Conservation (phyloP, 768 basidiomycete species). For the Suillus spraguei region DNA sequence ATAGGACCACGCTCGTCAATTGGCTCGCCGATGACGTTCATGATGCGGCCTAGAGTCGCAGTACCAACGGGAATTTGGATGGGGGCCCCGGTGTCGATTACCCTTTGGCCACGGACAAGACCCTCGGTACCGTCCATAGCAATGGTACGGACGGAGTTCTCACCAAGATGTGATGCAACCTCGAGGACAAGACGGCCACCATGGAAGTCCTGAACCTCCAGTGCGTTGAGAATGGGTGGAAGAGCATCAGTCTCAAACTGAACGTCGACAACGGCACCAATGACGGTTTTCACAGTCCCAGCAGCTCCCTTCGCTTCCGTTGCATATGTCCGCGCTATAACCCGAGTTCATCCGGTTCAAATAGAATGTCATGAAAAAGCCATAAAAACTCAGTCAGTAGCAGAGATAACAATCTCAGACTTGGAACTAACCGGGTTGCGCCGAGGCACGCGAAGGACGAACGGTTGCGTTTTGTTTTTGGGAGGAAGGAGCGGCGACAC, state of each 20-base stretch:
- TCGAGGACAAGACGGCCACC: slow-evolving; percentile 98
- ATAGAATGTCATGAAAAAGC: neutral
- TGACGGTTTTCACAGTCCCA: slow-evolving; percentile 96
- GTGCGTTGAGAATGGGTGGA: slow-evolving; percentile 97
- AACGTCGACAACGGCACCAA: slow-evolving; percentile 99
- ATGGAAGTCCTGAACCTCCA: slow-evolving; percentile 93
- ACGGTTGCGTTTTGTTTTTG: slow-evolving; percentile 48
- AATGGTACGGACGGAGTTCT: slow-evolving; percentile 99
- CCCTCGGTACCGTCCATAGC: slow-evolving; percentile 99
- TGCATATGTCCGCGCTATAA: slow-evolving; percentile 81
- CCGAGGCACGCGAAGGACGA: slow-evolving; percentile 51
- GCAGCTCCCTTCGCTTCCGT: slow-evolving; percentile 77
- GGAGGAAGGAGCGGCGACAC: slow-evolving; percentile 48
- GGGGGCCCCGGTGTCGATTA: slow-evolving; percentile 94
- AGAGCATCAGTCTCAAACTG: slow-evolving; percentile 92
- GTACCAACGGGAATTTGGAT: slow-evolving; percentile 97
- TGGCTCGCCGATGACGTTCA: slow-evolving; percentile 99
- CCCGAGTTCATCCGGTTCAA: slow-evolving; percentile 14
- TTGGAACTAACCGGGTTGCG: slow-evolving; percentile 52
- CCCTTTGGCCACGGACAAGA: slow-evolving; percentile 98
- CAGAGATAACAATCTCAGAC: neutral
- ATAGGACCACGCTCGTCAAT: slow-evolving; percentile 99
- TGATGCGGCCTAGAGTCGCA: slow-evolving; percentile 96
- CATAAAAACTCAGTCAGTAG: slow-evolving; percentile 10
- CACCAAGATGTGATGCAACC: slow-evolving; percentile 97